Evolutionary conservation across 371 early-diverging fungal genomes (phyloP), one percentile per base, ranked within the genome.

Genomic region (Actinomortierella wolfii): DNA sequence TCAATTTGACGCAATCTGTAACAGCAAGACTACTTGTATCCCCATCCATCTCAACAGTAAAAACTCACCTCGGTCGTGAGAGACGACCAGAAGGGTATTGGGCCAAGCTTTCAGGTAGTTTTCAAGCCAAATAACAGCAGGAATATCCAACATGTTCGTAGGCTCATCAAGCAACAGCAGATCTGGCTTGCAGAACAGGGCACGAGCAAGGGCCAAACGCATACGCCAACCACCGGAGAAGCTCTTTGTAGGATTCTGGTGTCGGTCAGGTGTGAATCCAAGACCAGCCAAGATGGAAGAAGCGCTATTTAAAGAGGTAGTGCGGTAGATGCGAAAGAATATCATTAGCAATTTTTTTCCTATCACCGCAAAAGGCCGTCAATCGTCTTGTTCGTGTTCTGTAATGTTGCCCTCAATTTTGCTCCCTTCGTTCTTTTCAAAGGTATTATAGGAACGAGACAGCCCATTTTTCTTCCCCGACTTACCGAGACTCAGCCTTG

Each of bases 101-200:
- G 89, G 83, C 96, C 97, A 97, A 1, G 87, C 87, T 67, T 89
- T 81, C 57, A 98, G 83, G 64, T 96, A 98, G 57, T 84, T 87
- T 81, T 97, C 97, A 7, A 99, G 88, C 97, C 97, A 99, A 40
- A 93, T 94, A 63, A 99, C 95, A 42, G 99, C 95, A 42, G 95
- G 93, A 45, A 91, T 91, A 86, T 92, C 92, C 86, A 89, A 92
- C 94, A 89, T 96, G 86, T 99, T 98, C 59, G 98, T 98, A 63
- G 99, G 98, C 91, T 99, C 99, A 80, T 99, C 99, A 63, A 99
- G 93, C 68, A 99, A 90, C 47, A 99, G 83, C 58, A 98, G 79
- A 83, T 98, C 98, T 15, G 99, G 98, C 28, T 90, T 87, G 76
- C 93, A 93, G 83, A 97, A 97, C 57, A 99, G 85, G 2, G 98